Percentiles rank a stretch among this genome's conserved stretches.
Conservation (phyloP, 306 rosid species). For the Glycine tomentella region DNA sequence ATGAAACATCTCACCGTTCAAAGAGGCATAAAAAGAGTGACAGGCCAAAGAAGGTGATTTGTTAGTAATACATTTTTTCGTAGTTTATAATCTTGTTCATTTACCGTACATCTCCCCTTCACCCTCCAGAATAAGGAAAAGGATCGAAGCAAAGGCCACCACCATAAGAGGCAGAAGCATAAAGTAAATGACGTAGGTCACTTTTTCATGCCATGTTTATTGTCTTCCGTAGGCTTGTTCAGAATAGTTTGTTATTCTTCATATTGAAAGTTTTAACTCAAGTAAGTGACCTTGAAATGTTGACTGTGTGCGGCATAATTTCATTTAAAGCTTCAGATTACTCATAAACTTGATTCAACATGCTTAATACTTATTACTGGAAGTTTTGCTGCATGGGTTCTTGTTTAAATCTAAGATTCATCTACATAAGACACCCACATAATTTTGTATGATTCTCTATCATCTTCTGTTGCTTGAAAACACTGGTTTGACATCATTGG, state of each 20-base stretch:
- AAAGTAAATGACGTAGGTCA: constrained; percentile 84
- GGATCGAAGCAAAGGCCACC: constrained; percentile 73
- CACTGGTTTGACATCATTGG: constrained; percentile 1
- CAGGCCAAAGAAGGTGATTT: constrained; percentile 73
- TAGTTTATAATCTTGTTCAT: constrained; percentile 25
- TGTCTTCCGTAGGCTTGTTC: constrained; percentile 20
- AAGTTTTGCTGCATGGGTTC: constrained; percentile 1
- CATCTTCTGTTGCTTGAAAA: constrained; percentile 20
- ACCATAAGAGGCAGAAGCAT: constrained; percentile 69
- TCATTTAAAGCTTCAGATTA: background rate
- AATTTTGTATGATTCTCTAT: background rate
- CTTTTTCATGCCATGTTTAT: constrained; percentile 25
- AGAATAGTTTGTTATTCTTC: constrained; percentile 8
- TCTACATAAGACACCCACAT: constrained; percentile 8
- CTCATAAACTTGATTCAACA: constrained; percentile 6
- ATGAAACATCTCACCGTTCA: constrained; percentile 67
- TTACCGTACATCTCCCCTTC: constrained; percentile 9
- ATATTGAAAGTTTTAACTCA: constrained; percentile 16
- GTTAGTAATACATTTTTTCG: constrained; percentile 9
- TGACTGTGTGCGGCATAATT: background rate
- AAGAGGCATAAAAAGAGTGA: constrained; percentile 87
- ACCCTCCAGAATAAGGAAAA: constrained; percentile 69
- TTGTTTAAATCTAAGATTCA: background rate
- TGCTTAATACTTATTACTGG: constrained; percentile 1
- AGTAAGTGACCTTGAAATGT: constrained; percentile 12